Conservation (phyloP, 2,329 filamentous ascomycete genomes). For the Hymenoscyphus scutula region DNA sequence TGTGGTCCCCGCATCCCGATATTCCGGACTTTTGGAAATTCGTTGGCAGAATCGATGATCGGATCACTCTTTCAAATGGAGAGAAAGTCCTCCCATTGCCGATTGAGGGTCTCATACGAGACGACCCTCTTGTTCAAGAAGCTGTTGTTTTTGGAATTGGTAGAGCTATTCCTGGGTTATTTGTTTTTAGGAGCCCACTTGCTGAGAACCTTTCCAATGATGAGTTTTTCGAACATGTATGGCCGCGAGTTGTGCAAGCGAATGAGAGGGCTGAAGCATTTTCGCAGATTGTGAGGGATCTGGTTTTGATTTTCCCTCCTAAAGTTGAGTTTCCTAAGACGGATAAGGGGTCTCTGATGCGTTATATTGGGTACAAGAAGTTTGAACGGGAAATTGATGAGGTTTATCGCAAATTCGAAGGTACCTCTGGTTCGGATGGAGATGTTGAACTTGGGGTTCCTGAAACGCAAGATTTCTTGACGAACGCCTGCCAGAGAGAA, state of each 20-base stretch:
- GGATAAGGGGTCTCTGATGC: constrained; percentile 54
- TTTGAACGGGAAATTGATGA: constrained; percentile 46
- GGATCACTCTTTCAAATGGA: constrained; percentile 46
- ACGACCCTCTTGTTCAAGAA: constrained; percentile 52
- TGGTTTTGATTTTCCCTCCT: constrained; percentile 49
- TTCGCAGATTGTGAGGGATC: constrained; percentile 50
- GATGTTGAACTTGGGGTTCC: not conserved
- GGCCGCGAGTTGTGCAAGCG: constrained; percentile 50
- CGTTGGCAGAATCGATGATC: constrained; percentile 45
- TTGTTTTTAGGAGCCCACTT: constrained; percentile 50
- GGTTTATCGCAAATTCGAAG: constrained; percentile 31
- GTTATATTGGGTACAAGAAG: constrained; percentile 46
- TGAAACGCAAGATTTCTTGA: not conserved
- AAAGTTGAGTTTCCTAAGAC: constrained; percentile 46
- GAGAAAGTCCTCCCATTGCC: constrained; percentile 48
- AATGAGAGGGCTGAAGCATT: constrained; percentile 52
- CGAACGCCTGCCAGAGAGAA: not conserved
- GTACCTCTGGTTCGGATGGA: not conserved
- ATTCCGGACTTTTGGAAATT: constrained; percentile 46
- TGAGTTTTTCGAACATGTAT: constrained; percentile 48
- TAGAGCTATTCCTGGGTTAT: constrained; percentile 49
- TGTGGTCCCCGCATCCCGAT: constrained; percentile 43
- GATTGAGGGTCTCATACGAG: constrained; percentile 53
- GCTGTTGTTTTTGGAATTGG: constrained; percentile 57
- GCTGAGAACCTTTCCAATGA: constrained; percentile 42